Evolutionary conservation across 805 yeast genomes (phyloP), one percentile per base, ranked within the genome.

Genomic region (Metschnikowia borealis): DNA sequence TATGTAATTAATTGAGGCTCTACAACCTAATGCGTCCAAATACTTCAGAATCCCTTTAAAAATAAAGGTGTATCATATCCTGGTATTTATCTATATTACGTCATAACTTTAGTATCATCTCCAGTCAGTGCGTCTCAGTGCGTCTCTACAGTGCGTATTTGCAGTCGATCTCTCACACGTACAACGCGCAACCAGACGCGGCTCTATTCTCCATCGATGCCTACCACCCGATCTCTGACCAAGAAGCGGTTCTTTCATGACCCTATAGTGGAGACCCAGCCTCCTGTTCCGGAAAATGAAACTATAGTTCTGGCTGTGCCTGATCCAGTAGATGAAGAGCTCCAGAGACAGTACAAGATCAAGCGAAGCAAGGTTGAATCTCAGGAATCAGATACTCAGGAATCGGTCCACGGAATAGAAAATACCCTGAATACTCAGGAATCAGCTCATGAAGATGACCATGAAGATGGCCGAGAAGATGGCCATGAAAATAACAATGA

Each of bases 181-280:
- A 26, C 4, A 42, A n/a, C 45, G 45, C 45, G 45, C n/a, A 20
- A 29, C 23, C 35, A 38, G 44, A 41, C 44, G 44, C 45, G 45
- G 17, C 31, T 21, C 45, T 33, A 18, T 31, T 39, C 3, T n/a
- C 14, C 8, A 42, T 15, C 29, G 20, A 42, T 42, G 45, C 29
- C 37, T 21, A n/a, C n/a, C 15, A 32, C 45, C 45, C 45, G 45
- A 20, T 42, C 45, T 10, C 45, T 33, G 31, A 20, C 38, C 21
- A 42, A 42, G 20, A 33, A 34, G 29, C 36, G 45, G n/a, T 42
- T 42, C 20, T 42, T 42, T 6, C 31, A n/a, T 5, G 45, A 20
- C 14, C 45, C 32, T 3, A 20, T 29, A 7, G 15, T 13, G 38
- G 38, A 36, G 26, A 23, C 5, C 8, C 7, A 8, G 13, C 41